phyloP scores from a whole-genome alignment of 73 alveolate species.

The Durusdinium trenchii region DNA sequence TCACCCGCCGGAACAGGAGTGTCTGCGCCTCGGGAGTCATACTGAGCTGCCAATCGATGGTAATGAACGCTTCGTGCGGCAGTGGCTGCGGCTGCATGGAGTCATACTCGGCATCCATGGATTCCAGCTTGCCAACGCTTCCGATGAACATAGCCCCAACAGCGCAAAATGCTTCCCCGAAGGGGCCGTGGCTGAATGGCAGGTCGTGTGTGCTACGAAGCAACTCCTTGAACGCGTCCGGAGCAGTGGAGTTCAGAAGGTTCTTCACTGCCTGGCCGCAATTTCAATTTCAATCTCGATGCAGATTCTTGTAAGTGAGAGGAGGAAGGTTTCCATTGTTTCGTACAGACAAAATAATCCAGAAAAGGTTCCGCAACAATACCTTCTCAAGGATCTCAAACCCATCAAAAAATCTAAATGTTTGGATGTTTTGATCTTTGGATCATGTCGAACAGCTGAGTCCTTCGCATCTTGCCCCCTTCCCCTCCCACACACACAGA shows the following conservation, averaged over 20 bases:
- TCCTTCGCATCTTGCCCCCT: no score
- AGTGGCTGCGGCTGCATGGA: neutral
- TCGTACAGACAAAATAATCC: no score
- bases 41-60: neutral
- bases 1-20: neutral
- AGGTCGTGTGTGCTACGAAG: neutral
- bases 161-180: neutral
- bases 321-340: no score
- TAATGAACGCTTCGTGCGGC: neutral
- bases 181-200: neutral
- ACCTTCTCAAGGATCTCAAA: neutral
- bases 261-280: neutral
- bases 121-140: neutral
- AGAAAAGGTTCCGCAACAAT: neutral
- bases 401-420: neutral
- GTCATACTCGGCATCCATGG: neutral
- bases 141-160: neutral
- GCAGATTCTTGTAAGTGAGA: neutral
- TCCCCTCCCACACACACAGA: neutral
- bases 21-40: neutral
- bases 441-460: neutral
- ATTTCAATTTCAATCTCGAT: neutral
- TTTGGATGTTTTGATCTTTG: neutral
- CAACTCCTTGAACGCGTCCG: neutral
- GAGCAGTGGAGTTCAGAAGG: neutral